phyloP scores from a whole-genome alignment of 129 eudicot species.

The Flaveria sonorensis region DNA sequence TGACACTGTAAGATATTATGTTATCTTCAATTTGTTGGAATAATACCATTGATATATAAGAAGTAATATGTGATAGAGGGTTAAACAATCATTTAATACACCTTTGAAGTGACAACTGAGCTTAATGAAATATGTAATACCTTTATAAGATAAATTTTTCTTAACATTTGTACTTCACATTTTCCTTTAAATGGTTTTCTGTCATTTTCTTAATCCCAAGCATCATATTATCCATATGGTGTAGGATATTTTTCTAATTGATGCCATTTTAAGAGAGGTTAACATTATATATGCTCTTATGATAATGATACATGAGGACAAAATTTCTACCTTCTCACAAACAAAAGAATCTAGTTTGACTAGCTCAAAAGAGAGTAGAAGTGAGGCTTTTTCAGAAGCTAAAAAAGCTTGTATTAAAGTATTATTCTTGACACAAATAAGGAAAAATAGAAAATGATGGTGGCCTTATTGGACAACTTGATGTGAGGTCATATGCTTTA shows the following conservation, averaged over 20 bases:
- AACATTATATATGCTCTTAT: slow-evolving; percentile 29
- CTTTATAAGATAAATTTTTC: neutral
- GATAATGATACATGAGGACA: slow-evolving; percentile 29
- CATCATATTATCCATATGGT: slow-evolving; percentile 17
- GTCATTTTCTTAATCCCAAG: slow-evolving; percentile 3
- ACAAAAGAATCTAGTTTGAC: slow-evolving; percentile 34
- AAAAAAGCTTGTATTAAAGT: slow-evolving; percentile 10
- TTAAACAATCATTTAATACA: slow-evolving; percentile 2
- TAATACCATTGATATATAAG: slow-evolving; percentile 19
- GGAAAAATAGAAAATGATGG: slow-evolving; percentile 26
- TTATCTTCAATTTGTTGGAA: slow-evolving; percentile 31
- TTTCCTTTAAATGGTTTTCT: slow-evolving; percentile 15
- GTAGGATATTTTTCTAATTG: slow-evolving; percentile 18
- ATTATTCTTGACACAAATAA: slow-evolving; percentile 14
- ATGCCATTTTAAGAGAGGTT: slow-evolving; percentile 23
- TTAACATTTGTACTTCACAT: neutral
- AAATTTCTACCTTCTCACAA: slow-evolving; percentile 33
- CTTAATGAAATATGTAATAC: slow-evolving; percentile 18
- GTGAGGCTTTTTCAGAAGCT: slow-evolving; percentile 20
- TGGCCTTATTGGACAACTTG: slow-evolving; percentile 46
- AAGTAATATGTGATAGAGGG: slow-evolving; percentile 12
- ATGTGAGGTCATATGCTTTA: slow-evolving; percentile 26
- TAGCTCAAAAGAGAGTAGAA: slow-evolving; percentile 25
- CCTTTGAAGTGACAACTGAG: neutral
- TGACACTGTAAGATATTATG: slow-evolving; percentile 38